Conservation (phyloP, 108 stramenopile species). For the Ochromonas danica region DNA sequence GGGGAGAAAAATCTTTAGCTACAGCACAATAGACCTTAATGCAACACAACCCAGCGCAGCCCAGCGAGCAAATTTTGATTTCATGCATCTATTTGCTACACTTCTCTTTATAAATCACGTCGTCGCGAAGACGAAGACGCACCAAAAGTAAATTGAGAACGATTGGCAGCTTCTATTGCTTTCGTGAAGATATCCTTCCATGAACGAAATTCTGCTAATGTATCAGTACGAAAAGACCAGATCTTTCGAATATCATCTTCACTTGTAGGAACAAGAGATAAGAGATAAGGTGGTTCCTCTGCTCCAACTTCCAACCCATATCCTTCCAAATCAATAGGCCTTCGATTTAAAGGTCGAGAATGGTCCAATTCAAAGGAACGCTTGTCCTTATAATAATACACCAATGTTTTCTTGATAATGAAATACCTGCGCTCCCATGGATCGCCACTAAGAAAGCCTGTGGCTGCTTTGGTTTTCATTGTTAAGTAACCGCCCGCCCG, state of each 20-base stretch:
- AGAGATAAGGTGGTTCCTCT: not conserved
- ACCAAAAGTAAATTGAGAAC: no score
- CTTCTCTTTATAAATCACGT: no score
- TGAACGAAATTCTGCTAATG: not conserved
- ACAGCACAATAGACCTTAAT: no score
- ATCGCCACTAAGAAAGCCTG: not conserved
- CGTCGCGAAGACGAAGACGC: no score
- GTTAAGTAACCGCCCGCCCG: not conserved
- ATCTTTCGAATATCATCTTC: not conserved
- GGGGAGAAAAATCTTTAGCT: no score
- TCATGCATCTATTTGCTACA: no score
- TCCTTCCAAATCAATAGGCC: conserved; percentile 17
- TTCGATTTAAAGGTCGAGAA: not conserved
- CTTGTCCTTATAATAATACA: not conserved
- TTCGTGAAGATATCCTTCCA: not conserved
- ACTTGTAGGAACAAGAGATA: not conserved
- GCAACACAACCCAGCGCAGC: no score
- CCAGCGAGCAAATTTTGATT: no score
- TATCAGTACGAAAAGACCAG: not conserved
- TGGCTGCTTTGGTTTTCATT: not conserved
- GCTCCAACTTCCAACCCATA: not conserved
- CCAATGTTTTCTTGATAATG: not conserved
- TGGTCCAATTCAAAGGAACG: not conserved
- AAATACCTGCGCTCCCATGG: not conserved
- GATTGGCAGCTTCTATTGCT: not conserved